Evolutionary conservation across 2,329 filamentous ascomycete species (phyloP).

Genomic region (Ceratocystis huliohia): DNA sequence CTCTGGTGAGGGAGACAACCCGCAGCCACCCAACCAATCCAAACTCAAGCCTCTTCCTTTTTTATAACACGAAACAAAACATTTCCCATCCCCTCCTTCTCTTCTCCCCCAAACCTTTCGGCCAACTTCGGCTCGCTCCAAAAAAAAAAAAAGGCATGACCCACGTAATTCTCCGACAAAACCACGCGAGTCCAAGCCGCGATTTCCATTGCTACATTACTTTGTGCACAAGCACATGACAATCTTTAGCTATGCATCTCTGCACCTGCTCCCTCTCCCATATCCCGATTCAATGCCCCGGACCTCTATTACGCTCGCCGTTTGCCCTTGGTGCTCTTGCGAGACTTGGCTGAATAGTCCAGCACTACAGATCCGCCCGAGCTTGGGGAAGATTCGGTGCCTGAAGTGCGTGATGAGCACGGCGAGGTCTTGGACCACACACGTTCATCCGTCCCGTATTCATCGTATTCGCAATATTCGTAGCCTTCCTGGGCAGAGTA

Average conservation of each 20-base stretch:
- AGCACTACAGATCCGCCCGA: neutral
- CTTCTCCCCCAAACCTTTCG: neutral
- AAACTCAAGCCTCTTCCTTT: neutral
- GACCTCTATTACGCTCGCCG: neutral
- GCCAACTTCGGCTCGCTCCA: neutral
- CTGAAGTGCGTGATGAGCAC: slow-evolving; percentile 2
- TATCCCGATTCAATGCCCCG: no score
- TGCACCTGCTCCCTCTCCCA: neutral
- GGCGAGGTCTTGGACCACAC: slow-evolving; percentile 4
- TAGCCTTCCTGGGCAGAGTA: neutral
- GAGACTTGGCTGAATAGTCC: neutral
- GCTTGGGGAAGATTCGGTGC: neutral
- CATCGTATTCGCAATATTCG: neutral
- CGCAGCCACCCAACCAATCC: neutral
- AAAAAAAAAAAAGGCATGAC: neutral
- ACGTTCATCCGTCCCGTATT: neutral
- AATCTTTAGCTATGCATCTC: neutral
- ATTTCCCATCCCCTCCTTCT: neutral
- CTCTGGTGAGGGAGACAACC: neutral
- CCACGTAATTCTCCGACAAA: slow-evolving; percentile 3
- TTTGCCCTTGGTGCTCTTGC: slow-evolving; percentile 8
- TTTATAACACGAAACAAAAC: slow-evolving; percentile 9
- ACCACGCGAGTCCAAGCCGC: neutral
- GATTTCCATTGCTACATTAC: neutral
- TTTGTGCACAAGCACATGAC: neutral